Conservation (phyloP, 2,329 filamentous ascomycete species). For the Phaeomoniella chlamydospora region DNA sequence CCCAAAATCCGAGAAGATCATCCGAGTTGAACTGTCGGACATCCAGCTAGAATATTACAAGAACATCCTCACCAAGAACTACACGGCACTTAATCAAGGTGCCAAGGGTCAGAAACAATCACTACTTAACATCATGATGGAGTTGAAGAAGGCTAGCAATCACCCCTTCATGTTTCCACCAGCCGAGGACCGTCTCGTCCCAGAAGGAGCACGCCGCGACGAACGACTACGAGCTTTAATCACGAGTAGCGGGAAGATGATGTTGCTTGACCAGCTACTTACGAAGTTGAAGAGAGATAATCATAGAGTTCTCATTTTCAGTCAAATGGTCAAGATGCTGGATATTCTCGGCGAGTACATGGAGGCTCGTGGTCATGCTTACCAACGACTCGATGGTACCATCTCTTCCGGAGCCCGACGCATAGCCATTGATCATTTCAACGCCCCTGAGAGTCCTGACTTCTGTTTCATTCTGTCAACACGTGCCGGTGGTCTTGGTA, state of each 20-base stretch:
- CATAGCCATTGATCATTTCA: constrained; percentile 96
- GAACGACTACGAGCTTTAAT: constrained; percentile 87
- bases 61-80: constrained; percentile 94
- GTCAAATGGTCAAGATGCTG: constrained; percentile 98
- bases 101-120: constrained; percentile 87
- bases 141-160: constrained; percentile 97
- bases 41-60: constrained; percentile 98
- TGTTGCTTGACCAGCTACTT: constrained; percentile 90
- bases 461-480: constrained; percentile 95
- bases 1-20: constrained; percentile 97
- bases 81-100: constrained; percentile 82
- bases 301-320: constrained; percentile 94
- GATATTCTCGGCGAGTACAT: constrained; percentile 93
- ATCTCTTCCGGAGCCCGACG: constrained; percentile 78
- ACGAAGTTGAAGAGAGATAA: constrained; percentile 86
- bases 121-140: constrained; percentile 97
- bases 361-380: constrained; percentile 82
- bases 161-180: constrained; percentile 97
- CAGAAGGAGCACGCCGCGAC: constrained; percentile 66
- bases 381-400: constrained; percentile 88
- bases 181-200: constrained; percentile 77
- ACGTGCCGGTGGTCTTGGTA: constrained; percentile 89
- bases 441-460: constrained; percentile 87
- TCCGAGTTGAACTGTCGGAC: constrained; percentile 91
- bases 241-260: constrained; percentile 98